Percentiles rank a stretch among this genome's conserved stretches.
Conservation (phyloP, 2,329 filamentous ascomycete species). For the Scleromitrula shiraiana region DNA sequence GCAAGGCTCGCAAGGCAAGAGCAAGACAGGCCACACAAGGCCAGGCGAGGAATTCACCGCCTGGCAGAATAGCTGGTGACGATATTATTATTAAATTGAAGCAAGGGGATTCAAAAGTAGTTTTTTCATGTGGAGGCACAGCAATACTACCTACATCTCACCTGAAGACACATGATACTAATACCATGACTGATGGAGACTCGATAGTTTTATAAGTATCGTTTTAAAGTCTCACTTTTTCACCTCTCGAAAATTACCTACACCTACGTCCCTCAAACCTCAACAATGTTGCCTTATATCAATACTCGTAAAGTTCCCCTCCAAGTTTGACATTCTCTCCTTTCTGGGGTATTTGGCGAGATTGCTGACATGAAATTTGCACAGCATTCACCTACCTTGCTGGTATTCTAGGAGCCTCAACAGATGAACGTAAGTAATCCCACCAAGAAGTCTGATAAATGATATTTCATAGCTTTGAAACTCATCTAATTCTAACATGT, state of each 20-base stretch:
- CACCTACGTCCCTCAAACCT: neutral
- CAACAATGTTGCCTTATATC: constrained; percentile 55
- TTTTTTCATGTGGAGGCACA: neutral
- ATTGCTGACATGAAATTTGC: constrained; percentile 22
- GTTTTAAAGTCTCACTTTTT: neutral
- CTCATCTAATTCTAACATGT: constrained; percentile 10
- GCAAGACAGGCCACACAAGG: neutral
- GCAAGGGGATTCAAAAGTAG: neutral
- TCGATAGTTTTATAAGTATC: constrained; percentile 8
- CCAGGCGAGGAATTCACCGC: neutral
- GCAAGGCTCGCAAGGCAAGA: neutral
- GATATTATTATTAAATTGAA: too few relatives aligned
- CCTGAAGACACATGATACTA: neutral
- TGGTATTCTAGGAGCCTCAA: constrained; percentile 49
- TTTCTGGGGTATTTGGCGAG: neutral
- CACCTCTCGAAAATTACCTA: too few relatives aligned
- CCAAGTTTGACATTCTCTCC: too few relatives aligned
- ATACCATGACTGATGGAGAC: constrained; percentile 19
- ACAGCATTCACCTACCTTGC: constrained; percentile 55
- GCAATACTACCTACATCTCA: neutral
- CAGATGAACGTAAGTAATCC: constrained; percentile 51
- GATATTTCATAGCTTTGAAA: neutral
- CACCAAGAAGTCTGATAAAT: neutral
- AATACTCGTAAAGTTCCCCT: constrained; percentile 42
- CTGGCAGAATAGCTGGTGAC: neutral